These are phyloP conservation scores for Chenopodium berlandieri DNA, from an alignment of 148 eudicot species.

Conservation along the genomic window DNA sequence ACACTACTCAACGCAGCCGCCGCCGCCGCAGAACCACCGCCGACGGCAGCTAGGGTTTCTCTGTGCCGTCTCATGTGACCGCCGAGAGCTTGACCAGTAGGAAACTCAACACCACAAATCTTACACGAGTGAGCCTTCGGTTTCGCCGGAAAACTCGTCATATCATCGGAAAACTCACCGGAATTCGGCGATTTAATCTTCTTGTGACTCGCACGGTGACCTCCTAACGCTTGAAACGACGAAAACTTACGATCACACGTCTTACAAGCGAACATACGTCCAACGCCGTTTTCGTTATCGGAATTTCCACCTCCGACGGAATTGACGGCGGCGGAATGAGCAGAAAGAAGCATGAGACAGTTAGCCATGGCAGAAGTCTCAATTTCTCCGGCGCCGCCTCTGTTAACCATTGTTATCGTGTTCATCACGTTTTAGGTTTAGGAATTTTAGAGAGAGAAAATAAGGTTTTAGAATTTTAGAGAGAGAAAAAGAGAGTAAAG, in stretches of 20 bases:
- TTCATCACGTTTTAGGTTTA: background rate
- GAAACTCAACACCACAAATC: conserved; percentile 45
- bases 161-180: background rate
- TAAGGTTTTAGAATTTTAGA: background rate
- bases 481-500: background rate
- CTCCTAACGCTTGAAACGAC: conserved; percentile 68
- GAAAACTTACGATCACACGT: conserved; percentile 45
- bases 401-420: background rate
- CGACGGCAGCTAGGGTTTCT: background rate
- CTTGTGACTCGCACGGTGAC: conserved; percentile 70
- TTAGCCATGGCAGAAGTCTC: conserved; percentile 26
- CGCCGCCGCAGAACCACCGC: background rate
- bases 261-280: conserved; percentile 44
- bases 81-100: conserved; percentile 56
- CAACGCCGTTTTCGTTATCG: background rate
- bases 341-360: conserved; percentile 6
- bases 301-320: background rate
- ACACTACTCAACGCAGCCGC: background rate
- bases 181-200: conserved; percentile 12
- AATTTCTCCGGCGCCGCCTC: conserved; percentile 22
- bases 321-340: background rate
- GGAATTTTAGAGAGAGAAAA: background rate
- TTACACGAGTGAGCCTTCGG: conserved; percentile 44
- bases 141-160: conserved; percentile 13
- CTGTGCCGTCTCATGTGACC: conserved; percentile 66